phyloP scores from a whole-genome alignment of 176 grass and related monocot species.

The Zea luxurians region DNA sequence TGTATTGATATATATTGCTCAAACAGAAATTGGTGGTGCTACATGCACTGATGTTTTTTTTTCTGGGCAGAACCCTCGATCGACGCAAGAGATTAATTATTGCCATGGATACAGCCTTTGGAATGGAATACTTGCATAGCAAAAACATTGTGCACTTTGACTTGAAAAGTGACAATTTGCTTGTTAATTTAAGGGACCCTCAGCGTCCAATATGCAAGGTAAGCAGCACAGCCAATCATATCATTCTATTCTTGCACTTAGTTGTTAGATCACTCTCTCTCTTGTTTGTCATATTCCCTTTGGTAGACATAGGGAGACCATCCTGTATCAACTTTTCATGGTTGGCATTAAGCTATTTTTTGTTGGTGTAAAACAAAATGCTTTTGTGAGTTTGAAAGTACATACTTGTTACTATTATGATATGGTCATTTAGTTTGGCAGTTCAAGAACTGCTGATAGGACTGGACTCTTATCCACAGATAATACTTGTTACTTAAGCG shows the following conservation, averaged over 20 bases:
- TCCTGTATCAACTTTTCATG: slow-evolving; percentile 22
- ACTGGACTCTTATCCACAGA: background rate
- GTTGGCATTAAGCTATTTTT: background rate
- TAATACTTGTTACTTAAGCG: slow-evolving; percentile 5
- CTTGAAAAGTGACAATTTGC: slow-evolving; percentile 98
- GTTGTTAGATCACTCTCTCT: slow-evolving; percentile 20
- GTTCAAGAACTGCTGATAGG: slow-evolving; percentile 16
- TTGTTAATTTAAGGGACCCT: slow-evolving; percentile 95
- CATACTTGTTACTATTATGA: background rate
- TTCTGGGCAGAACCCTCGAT: slow-evolving; percentile 65
- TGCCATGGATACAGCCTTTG: slow-evolving; percentile 99
- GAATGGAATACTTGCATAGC: slow-evolving; percentile 98
- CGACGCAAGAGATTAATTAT: slow-evolving; percentile 72
- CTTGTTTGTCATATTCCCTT: background rate
- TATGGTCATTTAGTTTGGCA: slow-evolving; percentile 20
- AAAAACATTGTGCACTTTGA: slow-evolving; percentile 99
- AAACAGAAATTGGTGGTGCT: slow-evolving; percentile 14
- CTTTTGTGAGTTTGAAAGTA: slow-evolving; percentile 1
- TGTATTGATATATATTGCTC: slow-evolving; percentile 20
- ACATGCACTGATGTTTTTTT: slow-evolving; percentile 11
- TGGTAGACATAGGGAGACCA: background rate
- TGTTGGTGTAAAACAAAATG: background rate
- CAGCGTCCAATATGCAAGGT: slow-evolving; percentile 99
- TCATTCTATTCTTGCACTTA: slow-evolving; percentile 6
- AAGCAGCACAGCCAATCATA: background rate